Conservation (phyloP, 2,329 filamentous ascomycete genomes). For the Botrytis cinerea region DNA sequence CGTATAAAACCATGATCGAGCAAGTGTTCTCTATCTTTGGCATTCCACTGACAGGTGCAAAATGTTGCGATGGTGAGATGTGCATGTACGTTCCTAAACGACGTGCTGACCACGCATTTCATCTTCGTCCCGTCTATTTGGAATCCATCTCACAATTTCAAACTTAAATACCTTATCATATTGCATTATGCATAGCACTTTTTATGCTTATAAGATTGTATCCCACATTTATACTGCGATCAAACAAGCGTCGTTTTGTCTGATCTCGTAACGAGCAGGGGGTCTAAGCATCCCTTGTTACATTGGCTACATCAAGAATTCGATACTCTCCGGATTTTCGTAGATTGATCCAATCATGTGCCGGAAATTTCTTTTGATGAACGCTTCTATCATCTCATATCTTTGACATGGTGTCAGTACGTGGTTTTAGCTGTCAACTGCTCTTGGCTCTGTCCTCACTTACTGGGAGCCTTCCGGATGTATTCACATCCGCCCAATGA, state of each 20-base stretch:
- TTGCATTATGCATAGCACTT: conserved; percentile 7
- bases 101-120: not conserved
- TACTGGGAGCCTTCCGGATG: not conserved
- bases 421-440: conserved; percentile 30
- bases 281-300: conserved; percentile 23
- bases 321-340: not conserved
- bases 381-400: conserved; percentile 14
- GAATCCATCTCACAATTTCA: not conserved
- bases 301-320: conserved; percentile 7
- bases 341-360: not conserved
- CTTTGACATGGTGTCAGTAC: conserved; percentile 29
- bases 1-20: not conserved
- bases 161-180: not conserved
- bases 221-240: conserved; percentile 28
- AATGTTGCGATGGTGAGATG: not conserved
- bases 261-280: conserved; percentile 33
- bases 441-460: conserved; percentile 23
- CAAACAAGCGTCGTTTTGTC: conserved; percentile 37
- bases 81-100: not conserved
- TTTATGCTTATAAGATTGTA: conserved; percentile 10
- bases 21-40: conserved; percentile 6
- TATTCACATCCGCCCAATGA: conserved; percentile 8
- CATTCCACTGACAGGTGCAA: not conserved
- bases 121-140: not conserved
- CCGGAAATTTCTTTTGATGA: not conserved